Evolutionary conservation across 352 stramenopile species (phyloP), one percentile per base, ranked within the genome.

Genomic region (Pythium apleroticum): DNA sequence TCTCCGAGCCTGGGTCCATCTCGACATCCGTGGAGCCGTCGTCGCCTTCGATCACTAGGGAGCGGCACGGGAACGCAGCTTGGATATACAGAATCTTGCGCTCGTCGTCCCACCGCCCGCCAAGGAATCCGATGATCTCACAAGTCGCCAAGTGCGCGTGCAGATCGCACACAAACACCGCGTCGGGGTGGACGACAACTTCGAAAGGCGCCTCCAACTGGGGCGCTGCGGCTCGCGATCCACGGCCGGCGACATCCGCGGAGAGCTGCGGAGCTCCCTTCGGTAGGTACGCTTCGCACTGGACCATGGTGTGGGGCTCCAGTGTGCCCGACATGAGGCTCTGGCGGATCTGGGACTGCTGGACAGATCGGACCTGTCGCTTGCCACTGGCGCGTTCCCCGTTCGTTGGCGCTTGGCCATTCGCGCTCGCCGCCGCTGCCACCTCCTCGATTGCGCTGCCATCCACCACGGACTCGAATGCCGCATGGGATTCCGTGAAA

Each of bases 51-150:
- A 96, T 94, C 60, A 88, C 77, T 17, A 96, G 83, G 20, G 90
- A 94, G 15, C 89, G 87, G 66, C 95, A 98, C 7, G 95, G 95
- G 71, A 98, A 98, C 8, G 95, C 91, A 20, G 89, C 90, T 76
- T 98, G 91, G 39, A 98, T 92, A 63, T 93, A 96, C 58, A 98
- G 69, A 2, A 74, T 96, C 52, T 93, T 91, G 17, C 76, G 86
- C 6, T 27, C 66, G 62, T 81, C 71, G 61, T 97, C 82, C 83
- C 91, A 98, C n/a, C 83, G 80, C 2, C 95, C 95, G 55, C 88
- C 95, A 35, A 98, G 68, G 56, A 98, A 97, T 0, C 95, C 95
- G 58, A 98, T 98, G 55, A 98, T 96, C 79, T 98, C 95, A 35
- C 86, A 95, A 19, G 89, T 93, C 15, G 89, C 91, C 50, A 98